Percentiles rank a stretch among this genome's conserved stretches.
These are phyloP conservation scores for Sporothrix protearum DNA, from an alignment of 2,329 filamentous ascomycete species.

Conservation along the genomic window DNA sequence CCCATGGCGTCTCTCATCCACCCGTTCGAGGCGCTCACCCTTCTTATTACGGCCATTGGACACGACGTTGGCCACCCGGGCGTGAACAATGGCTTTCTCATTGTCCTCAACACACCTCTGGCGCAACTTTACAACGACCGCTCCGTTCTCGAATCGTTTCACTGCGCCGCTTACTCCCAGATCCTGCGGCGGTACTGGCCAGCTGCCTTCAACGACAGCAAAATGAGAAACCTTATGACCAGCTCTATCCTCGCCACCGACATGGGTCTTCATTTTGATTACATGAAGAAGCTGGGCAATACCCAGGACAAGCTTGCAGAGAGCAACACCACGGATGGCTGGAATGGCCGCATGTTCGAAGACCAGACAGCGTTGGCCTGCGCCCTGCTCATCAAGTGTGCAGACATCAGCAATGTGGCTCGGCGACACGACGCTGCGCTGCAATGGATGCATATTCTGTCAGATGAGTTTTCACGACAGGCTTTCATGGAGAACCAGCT, in stretches of 20 bases:
- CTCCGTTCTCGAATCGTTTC: conserved; percentile 94
- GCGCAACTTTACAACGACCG: conserved; percentile 96
- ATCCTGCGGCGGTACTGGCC: conserved; percentile 94
- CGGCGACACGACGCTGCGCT: conserved; percentile 77
- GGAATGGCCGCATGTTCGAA: conserved; percentile 71
- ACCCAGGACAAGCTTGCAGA: conserved; percentile 73
- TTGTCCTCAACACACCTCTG: conserved; percentile 85
- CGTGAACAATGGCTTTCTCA: conserved; percentile 95
- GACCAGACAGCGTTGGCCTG: conserved; percentile 79
- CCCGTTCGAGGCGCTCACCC: conserved; percentile 82
- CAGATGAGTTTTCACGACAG: conserved; percentile 91
- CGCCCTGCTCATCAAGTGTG: conserved; percentile 92
- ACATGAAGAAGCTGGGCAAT: conserved; percentile 83
- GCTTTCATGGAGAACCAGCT: conserved; percentile 87
- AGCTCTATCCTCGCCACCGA: conserved; percentile 97
- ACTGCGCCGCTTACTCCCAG: conserved; percentile 94
- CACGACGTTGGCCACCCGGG: conserved; percentile 97
- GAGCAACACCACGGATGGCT: conserved; percentile 64
- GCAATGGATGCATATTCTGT: conserved; percentile 89
- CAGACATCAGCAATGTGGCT: conserved; percentile 97
- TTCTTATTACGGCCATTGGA: conserved; percentile 93
- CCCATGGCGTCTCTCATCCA: conserved; percentile 72
- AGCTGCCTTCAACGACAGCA: conserved; percentile 68
- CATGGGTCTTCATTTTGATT: conserved; percentile 95
- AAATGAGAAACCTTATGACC: conserved; percentile 87